Evolutionary conservation across 225 moss, liverwort and hornwort genomes (phyloP), one percentile per base, ranked within the genome.

Genomic region (Pseudisothecium myosuroides): DNA sequence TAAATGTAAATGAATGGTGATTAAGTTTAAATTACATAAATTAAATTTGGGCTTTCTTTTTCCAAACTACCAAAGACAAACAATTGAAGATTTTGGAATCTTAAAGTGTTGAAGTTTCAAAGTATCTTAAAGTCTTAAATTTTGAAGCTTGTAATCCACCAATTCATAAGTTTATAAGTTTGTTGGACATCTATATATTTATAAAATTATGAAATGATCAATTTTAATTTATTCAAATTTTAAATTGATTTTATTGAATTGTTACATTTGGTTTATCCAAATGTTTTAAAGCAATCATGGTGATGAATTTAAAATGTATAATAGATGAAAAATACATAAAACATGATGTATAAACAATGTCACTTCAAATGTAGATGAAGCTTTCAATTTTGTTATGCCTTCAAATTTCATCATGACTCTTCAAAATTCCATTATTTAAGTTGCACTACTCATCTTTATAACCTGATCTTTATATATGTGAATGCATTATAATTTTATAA

Each of bases 391-490:
- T 11, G 6, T 31, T 2, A 31, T 69, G 8, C 14, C 39, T 69
- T 69, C 24, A 24, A 13, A 64, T 31, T 63, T 63, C 16, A n/a
- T n/a, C 23, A 31, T 27, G 7, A 28, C 7, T 13, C 28, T 61
- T 63, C 31, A 39, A n/a, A 37, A 13, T 39, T 23, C 2, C 13
- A 39, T 69, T 69, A 3, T 22, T 69, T 23, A 23, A 69, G 13
- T 4, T 13, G 4, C 0, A 1, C 22, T 39, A 6, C 13, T 69
- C 23, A 39, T 39, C 4, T 1, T 4, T 69, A 13, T 7, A 23
- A 12, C 6, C n/a, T 69, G 1, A 4, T n/a, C 7, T 4, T 0
- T n/a, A 0, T 2, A 11, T 13, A 23, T n/a, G 4, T 23, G 2
- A 14, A 41, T 69, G 8, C 14, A 39, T 64, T 64, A 9, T 8